Conservation (phyloP, 2,329 filamentous ascomycete genomes). For the Colletotrichum sojae region DNA sequence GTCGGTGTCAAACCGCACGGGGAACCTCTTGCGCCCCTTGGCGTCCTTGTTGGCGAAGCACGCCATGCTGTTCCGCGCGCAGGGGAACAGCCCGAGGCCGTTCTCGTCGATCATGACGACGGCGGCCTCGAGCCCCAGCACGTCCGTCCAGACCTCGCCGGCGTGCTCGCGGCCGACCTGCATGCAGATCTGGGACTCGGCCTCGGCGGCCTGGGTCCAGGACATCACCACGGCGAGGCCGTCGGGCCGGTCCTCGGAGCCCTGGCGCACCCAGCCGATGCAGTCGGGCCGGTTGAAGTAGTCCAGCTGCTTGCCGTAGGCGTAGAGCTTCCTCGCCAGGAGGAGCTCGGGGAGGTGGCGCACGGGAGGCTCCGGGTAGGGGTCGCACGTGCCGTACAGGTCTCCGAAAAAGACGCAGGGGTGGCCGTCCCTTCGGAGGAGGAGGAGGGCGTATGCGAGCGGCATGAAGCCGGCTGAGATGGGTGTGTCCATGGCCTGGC, state of each 20-base stretch:
- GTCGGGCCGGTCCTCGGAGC: slow-evolving; percentile 22
- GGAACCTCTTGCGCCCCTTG: slow-evolving; percentile 30
- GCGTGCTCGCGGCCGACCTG: slow-evolving; percentile 27
- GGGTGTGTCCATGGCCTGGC: slow-evolving; percentile 37
- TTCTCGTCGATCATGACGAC: slow-evolving; percentile 28
- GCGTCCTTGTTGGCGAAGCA: slow-evolving; percentile 31
- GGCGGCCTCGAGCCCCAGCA: slow-evolving; percentile 5
- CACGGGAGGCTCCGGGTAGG: slow-evolving; percentile 20
- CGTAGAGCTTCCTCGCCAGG: slow-evolving; percentile 27
- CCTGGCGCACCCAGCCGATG: slow-evolving; percentile 33
- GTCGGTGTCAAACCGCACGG: slow-evolving; percentile 22
- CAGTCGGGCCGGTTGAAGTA: slow-evolving; percentile 30
- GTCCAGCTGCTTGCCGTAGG: slow-evolving; percentile 28
- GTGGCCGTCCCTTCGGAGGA: slow-evolving; percentile 33
- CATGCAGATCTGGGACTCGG: slow-evolving; percentile 30
- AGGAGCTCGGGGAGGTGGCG: slow-evolving; percentile 23
- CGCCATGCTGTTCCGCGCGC: slow-evolving; percentile 20
- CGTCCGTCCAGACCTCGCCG: slow-evolving; percentile 29
- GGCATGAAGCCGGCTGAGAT: slow-evolving; percentile 28
- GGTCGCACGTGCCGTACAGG: slow-evolving; percentile 23
- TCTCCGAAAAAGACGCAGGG: slow-evolving; percentile 39
- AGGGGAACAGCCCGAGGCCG: slow-evolving; percentile 18
- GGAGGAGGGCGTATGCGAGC: slow-evolving; percentile 29
- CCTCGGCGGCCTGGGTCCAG: slow-evolving; percentile 18
- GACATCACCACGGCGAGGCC: slow-evolving; percentile 30